phyloP scores from a whole-genome alignment of 108 stramenopile species.

The Pseudonitzschia multiseries region DNA sequence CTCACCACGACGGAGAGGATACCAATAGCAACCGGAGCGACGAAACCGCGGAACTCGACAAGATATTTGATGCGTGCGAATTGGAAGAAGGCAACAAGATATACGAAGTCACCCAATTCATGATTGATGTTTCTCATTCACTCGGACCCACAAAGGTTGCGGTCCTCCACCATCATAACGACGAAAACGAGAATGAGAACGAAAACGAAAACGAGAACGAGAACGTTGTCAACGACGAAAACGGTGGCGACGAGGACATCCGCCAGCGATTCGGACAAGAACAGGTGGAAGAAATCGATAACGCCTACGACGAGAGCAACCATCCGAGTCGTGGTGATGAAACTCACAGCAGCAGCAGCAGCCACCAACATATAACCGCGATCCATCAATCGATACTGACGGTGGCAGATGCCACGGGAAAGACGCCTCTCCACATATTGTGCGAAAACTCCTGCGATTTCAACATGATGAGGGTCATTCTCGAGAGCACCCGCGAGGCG shows the following conservation, averaged over 20 bases:
- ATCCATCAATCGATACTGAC: constrained; percentile 33
- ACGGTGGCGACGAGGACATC: not conserved
- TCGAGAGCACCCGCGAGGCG: constrained; percentile 19
- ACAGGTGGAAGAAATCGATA: not conserved
- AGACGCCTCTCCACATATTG: constrained; percentile 36
- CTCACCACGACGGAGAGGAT: constrained; percentile 9
- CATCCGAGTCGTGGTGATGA: not conserved
- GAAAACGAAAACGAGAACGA: too few relatives aligned
- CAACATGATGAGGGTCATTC: constrained; percentile 21
- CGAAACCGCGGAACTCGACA: constrained; percentile 1
- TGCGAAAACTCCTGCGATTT: constrained; percentile 30
- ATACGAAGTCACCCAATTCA: constrained; percentile 14
- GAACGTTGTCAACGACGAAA: too few relatives aligned
- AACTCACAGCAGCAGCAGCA: not conserved
- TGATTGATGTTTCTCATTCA: constrained; percentile 28
- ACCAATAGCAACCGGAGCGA: not conserved
- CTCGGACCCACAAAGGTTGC: constrained; percentile 22
- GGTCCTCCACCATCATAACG: constrained; percentile 1
- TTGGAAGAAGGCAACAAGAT: not conserved
- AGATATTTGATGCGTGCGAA: constrained; percentile 14
- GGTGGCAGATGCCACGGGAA: constrained; percentile 14
- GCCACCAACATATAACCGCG: not conserved
- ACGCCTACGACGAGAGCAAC: not conserved
- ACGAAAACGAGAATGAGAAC: constrained; percentile 6
- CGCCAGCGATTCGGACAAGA: not conserved